Conservation (phyloP, 129 eudicot genomes). For the Calendula officinalis region DNA sequence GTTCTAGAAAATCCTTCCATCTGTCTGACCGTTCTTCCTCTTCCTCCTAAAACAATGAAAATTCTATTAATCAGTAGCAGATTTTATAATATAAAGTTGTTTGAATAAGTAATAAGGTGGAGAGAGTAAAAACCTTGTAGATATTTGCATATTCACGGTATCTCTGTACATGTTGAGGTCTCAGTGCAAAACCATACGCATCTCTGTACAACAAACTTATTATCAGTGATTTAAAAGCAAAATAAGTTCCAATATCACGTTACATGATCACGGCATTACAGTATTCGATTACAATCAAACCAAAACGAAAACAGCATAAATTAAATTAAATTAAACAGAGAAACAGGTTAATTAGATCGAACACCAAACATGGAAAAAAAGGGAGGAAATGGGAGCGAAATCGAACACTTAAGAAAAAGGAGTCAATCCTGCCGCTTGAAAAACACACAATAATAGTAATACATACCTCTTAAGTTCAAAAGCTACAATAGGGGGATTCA, state of each 20-base stretch:
- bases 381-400: background rate
- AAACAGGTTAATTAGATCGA: background rate
- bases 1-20: slow-evolving; percentile 77
- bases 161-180: slow-evolving; percentile 94
- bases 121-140: slow-evolving; percentile 65
- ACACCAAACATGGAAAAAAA: background rate
- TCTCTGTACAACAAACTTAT: slow-evolving; percentile 41
- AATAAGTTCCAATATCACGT: background rate
- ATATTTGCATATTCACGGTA: slow-evolving; percentile 88
- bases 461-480: slow-evolving; percentile 73
- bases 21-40: slow-evolving; percentile 97
- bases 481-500: slow-evolving; percentile 45
- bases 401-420: background rate
- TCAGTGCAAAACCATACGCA: slow-evolving; percentile 88
- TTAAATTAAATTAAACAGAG: background rate
- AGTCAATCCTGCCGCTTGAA: background rate
- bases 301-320: background rate
- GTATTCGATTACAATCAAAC: background rate
- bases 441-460: background rate
- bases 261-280: background rate
- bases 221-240: slow-evolving; percentile 3
- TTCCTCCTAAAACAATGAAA: slow-evolving; percentile 62
- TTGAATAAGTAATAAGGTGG: slow-evolving; percentile 4
- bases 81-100: background rate
- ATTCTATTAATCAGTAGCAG: background rate